Evolutionary conservation across 108 stramenopile genomes (phyloP).

Genomic region (Schizochytrium sp.): DNA sequence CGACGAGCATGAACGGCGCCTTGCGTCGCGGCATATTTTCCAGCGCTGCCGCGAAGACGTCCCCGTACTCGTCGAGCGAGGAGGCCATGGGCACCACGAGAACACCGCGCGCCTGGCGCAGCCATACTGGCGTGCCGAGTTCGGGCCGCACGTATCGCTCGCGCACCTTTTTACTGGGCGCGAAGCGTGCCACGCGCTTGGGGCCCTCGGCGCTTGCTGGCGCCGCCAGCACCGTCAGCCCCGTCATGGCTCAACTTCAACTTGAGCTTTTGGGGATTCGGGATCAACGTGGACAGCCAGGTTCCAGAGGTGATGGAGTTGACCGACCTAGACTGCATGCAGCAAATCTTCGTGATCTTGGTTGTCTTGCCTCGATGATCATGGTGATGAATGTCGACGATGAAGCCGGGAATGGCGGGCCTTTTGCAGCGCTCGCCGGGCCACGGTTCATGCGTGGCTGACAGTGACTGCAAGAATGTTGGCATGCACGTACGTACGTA

Average conservation of each 20-base stretch:
- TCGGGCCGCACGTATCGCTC: neutral
- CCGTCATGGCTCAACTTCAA: neutral
- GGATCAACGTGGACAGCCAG: too few relatives aligned
- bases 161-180: neutral
- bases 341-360: too few relatives aligned
- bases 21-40: slow-evolving; percentile 68
- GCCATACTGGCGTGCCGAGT: slow-evolving; percentile 2
- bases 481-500: too few relatives aligned
- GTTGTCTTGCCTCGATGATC: too few relatives aligned
- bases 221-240: neutral
- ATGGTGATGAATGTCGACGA: too few relatives aligned
- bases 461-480: too few relatives aligned
- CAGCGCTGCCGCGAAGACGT: slow-evolving; percentile 65
- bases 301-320: too few relatives aligned
- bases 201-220: neutral
- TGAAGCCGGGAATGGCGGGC: too few relatives aligned
- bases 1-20: neutral
- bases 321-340: too few relatives aligned
- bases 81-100: neutral
- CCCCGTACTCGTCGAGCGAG: slow-evolving; percentile 30
- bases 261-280: too few relatives aligned
- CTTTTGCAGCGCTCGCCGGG: too few relatives aligned
- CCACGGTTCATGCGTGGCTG: too few relatives aligned
- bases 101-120: slow-evolving; percentile 39
- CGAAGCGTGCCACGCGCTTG: neutral